A percentile compares a stretch with the other conserved stretches of the same genome.
phyloP scores from a whole-genome alignment of 2,329 filamentous ascomycete species.

The Apiospora aurea region DNA sequence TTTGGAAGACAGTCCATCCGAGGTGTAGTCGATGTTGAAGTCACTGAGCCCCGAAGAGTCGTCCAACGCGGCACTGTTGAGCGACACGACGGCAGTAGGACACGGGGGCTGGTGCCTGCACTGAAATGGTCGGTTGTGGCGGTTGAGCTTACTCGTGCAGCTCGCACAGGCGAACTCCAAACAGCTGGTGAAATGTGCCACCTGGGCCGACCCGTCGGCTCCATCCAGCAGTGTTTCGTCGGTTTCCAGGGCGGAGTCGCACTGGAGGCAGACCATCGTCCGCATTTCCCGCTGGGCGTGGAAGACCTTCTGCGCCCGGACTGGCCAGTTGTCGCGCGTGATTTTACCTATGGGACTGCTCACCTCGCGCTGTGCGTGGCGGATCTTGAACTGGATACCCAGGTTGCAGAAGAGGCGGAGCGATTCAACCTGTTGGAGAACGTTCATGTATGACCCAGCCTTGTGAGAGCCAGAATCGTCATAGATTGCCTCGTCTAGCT shows the following conservation, averaged over 20 bases:
- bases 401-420: slow-evolving; percentile 54
- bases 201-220: neutral
- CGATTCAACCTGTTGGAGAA: slow-evolving; percentile 52
- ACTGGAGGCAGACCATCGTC: slow-evolving; percentile 38
- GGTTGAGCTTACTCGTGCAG: slow-evolving; percentile 33
- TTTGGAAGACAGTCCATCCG: slow-evolving; percentile 40
- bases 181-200: slow-evolving; percentile 43
- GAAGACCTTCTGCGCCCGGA: slow-evolving; percentile 44
- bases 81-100: slow-evolving; percentile 36
- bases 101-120: slow-evolving; percentile 40
- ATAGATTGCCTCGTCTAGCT: slow-evolving; percentile 45
- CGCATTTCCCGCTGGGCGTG: slow-evolving; percentile 42
- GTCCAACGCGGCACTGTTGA: slow-evolving; percentile 35
- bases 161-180: slow-evolving; percentile 42
- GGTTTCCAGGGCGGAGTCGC: slow-evolving; percentile 36
- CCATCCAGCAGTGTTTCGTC: slow-evolving; percentile 34
- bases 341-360: neutral
- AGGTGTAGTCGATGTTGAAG: neutral
- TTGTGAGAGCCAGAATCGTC: slow-evolving; percentile 27
- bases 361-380: slow-evolving; percentile 33
- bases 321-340: slow-evolving; percentile 31
- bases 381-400: slow-evolving; percentile 47
- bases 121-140: neutral
- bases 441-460: slow-evolving; percentile 45
- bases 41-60: slow-evolving; percentile 24